These are phyloP conservation scores for Beauveria sp. DNA, from an alignment of 2,329 filamentous ascomycete species.

Conservation along the genomic window DNA sequence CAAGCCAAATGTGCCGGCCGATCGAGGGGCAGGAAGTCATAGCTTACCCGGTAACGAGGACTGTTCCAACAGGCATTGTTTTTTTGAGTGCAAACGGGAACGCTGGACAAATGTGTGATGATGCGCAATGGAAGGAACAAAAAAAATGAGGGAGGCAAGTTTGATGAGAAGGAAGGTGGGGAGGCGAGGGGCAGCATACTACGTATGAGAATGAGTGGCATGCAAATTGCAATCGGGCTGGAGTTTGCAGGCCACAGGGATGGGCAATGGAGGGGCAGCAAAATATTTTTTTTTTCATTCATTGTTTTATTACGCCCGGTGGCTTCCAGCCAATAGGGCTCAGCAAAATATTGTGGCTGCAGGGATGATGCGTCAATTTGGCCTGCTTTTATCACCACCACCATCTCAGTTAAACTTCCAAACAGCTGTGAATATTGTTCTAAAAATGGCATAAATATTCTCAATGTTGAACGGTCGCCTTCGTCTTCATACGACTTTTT, in stretches of 20 bases:
- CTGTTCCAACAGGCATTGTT: conserved; percentile 72
- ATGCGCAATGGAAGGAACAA: conserved; percentile 1
- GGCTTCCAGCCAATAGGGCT: no score
- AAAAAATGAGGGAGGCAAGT: conserved; percentile 2
- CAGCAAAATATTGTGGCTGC: no score
- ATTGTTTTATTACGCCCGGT: no score
- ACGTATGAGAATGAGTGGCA: not conserved
- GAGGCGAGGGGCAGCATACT: conserved; percentile 1
- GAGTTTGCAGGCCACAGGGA: not conserved
- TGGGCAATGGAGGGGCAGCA: no score
- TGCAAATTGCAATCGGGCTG: not conserved
- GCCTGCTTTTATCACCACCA: no score
- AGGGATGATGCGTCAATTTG: no score
- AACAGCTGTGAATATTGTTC: no score
- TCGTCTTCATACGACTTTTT: no score
- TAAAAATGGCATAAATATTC: no score
- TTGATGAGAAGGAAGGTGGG: not conserved
- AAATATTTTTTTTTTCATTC: no score
- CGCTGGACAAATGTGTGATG: conserved; percentile 18
- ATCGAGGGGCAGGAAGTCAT: conserved; percentile 10
- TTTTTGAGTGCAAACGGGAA: not conserved
- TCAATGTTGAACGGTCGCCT: no score
- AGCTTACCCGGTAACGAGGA: conserved; percentile 83
- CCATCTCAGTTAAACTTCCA: no score
- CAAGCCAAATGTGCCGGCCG: not conserved